Percentiles rank a stretch among this genome's conserved stretches.
Conservation (phyloP, 2,329 filamentous ascomycete genomes). For the Graphilbum fragrans region DNA sequence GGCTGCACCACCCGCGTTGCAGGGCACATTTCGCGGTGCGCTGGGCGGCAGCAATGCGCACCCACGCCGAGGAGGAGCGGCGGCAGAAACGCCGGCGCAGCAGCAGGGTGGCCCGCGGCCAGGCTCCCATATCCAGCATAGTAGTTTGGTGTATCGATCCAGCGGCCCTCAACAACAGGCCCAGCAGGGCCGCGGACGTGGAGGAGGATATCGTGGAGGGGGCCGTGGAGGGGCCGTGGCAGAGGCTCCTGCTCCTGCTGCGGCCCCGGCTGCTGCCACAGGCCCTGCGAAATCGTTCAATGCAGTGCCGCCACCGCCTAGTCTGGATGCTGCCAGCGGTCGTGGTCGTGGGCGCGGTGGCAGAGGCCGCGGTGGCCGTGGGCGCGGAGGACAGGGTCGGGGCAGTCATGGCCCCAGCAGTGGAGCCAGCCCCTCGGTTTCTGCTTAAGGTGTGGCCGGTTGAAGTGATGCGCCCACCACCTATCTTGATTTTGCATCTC, state of each 20-base stretch:
- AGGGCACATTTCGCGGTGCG: slow-evolving; percentile 45
- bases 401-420: not conserved
- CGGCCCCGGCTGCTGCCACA: slow-evolving; percentile 11
- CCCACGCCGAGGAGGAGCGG: slow-evolving; percentile 23
- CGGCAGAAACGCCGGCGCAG: slow-evolving; percentile 13
- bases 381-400: slow-evolving; percentile 3
- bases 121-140: slow-evolving; percentile 30
- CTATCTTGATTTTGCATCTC: too few relatives aligned
- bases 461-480: not conserved
- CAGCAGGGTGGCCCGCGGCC: slow-evolving; percentile 11
- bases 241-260: slow-evolving; percentile 15
- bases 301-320: slow-evolving; percentile 48
- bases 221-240: slow-evolving; percentile 8
- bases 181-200: slow-evolving; percentile 6
- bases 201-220: slow-evolving; percentile 1
- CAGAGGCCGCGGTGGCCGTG: slow-evolving; percentile 19
- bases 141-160: slow-evolving; percentile 39
- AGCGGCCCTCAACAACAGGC: slow-evolving; percentile 10
- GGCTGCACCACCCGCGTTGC: slow-evolving; percentile 38
- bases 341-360: slow-evolving; percentile 25
- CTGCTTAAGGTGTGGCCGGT: not conserved
- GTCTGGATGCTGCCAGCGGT: slow-evolving; percentile 32
- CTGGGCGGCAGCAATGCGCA: slow-evolving; percentile 26
- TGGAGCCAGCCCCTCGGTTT: not conserved
- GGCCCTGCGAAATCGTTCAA: slow-evolving; percentile 26